Conservation (phyloP, 306 rosid genomes). For the Senna siamea region DNA sequence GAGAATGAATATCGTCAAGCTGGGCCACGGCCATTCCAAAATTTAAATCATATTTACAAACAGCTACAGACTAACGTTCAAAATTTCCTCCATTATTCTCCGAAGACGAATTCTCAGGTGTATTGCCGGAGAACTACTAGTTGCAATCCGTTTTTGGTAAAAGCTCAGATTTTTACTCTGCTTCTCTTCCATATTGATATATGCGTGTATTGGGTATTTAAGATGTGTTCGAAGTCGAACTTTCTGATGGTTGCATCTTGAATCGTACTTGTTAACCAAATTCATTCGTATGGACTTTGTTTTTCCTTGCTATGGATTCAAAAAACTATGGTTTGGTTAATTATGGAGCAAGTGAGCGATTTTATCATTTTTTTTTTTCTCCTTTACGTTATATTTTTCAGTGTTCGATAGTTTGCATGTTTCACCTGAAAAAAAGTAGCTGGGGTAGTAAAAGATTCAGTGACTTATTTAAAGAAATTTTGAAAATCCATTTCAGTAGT, state of each 20-base stretch:
- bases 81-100: background rate
- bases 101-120: background rate
- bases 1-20: background rate
- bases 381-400: background rate
- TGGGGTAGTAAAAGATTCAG: background rate
- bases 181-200: background rate
- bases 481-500: conserved; percentile 21
- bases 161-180: background rate
- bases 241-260: conserved; percentile 3
- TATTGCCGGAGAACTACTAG: background rate
- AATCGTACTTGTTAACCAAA: background rate
- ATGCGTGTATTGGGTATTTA: background rate
- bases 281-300: background rate
- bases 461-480: background rate
- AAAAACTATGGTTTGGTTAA: background rate
- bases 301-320: background rate
- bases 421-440: background rate
- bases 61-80: background rate
- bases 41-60: background rate
- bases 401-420: background rate
- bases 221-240: background rate
- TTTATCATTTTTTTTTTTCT: background rate
- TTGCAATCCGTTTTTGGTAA: conserved; percentile 6
- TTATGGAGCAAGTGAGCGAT: background rate
- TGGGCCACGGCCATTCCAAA: background rate